phyloP scores from a whole-genome alignment of 1,139 yeast species.

The Yamadazyma taylorii region DNA sequence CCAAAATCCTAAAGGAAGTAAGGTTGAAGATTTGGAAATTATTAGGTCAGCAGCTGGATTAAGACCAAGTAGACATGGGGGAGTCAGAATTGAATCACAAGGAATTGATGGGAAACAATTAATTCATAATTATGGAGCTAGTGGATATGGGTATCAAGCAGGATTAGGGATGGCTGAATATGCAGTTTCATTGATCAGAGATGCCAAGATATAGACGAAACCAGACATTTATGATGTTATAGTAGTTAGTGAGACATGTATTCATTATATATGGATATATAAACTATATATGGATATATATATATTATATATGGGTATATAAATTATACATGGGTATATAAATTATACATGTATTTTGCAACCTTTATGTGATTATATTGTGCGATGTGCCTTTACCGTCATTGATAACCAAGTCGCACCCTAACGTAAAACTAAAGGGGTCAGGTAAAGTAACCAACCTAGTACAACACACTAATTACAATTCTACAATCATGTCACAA shows the following conservation, averaged over 20 bases:
- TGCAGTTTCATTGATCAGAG: slow-evolving; percentile 36
- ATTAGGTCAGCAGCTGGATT: slow-evolving; percentile 61
- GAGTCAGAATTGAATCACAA: slow-evolving; percentile 54
- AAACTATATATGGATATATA: too few relatives aligned
- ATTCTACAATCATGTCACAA: not conserved
- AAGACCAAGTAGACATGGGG: slow-evolving; percentile 67
- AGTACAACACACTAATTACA: not conserved
- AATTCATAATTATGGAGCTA: slow-evolving; percentile 73
- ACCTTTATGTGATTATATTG: too few relatives aligned
- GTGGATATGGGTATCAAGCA: slow-evolving; percentile 76
- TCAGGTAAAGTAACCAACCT: too few relatives aligned
- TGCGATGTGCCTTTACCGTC: not conserved
- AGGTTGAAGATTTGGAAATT: slow-evolving; percentile 38
- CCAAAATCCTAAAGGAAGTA: slow-evolving; percentile 13
- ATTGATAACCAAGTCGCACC: not conserved
- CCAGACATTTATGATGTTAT: not conserved
- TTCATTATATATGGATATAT: too few relatives aligned
- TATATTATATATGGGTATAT: too few relatives aligned
- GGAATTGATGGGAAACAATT: slow-evolving; percentile 11
- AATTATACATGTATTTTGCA: slow-evolving; percentile 49
- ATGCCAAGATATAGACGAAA: slow-evolving; percentile 6
- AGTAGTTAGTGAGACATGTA: slow-evolving; percentile 66
- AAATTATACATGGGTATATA: too few relatives aligned
- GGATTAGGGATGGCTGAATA: slow-evolving; percentile 63
- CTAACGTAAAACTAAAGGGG: too few relatives aligned